Percentiles rank a stretch among this genome's conserved stretches.
Conservation (phyloP, 2,329 filamentous ascomycete species). For the Bipolaris sorokiniana region DNA sequence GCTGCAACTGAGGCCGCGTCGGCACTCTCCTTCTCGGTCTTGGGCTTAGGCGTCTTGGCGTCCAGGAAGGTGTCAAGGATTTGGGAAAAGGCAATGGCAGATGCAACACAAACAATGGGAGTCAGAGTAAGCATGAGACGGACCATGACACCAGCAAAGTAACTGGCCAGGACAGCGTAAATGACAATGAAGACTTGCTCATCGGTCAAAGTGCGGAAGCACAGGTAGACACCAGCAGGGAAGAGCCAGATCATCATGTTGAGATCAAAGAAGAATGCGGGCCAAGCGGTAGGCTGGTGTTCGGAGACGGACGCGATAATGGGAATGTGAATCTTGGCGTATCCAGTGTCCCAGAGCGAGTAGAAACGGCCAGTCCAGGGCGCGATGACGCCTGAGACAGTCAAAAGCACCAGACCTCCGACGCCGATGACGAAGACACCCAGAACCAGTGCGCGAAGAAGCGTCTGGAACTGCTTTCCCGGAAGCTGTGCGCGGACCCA, state of each 20-base stretch:
- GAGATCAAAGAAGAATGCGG: conserved; percentile 98
- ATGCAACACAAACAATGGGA: conserved; percentile 92
- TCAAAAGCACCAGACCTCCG: conserved; percentile 78
- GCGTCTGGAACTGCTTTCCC: conserved; percentile 90
- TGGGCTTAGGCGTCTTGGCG: conserved; percentile 64
- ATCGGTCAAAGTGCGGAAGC: conserved; percentile 90
- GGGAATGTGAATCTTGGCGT: conserved; percentile 98
- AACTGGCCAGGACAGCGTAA: conserved; percentile 94
- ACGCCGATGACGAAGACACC: conserved; percentile 75
- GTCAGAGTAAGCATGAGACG: conserved; percentile 97
- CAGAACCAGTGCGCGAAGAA: conserved; percentile 78
- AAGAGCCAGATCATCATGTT: conserved; percentile 99
- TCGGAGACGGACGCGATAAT: conserved; percentile 99
- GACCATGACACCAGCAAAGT: conserved; percentile 99
- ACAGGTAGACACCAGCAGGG: conserved; percentile 97
- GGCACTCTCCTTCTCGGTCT: conserved; percentile 48
- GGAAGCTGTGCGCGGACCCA: conserved; percentile 88
- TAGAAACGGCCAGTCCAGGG: conserved; percentile 99
- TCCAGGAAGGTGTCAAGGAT: conserved; percentile 87
- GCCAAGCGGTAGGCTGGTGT: conserved; percentile 98
- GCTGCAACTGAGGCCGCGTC: conserved; percentile 50
- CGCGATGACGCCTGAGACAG: conserved; percentile 87
- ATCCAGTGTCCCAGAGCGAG: conserved; percentile 97
- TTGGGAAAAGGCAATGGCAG: conserved; percentile 84
- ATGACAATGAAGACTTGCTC: conserved; percentile 98